A percentile compares a stretch with the other conserved stretches of the same genome.
Evolutionary conservation across 208 protist genomes (phyloP).

Genomic region (Novymonas esmeraldas): DNA sequence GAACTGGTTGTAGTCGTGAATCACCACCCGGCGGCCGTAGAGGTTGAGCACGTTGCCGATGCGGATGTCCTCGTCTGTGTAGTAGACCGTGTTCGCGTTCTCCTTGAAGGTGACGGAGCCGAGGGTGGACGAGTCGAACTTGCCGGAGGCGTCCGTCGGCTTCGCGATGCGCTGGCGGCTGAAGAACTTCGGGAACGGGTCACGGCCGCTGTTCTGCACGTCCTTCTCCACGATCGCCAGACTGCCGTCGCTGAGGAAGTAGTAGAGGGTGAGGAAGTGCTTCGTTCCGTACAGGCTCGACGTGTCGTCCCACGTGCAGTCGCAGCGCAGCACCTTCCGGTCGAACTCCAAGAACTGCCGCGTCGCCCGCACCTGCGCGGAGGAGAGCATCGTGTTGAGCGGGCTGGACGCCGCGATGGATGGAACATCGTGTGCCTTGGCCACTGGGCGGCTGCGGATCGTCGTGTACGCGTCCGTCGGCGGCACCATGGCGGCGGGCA

Average conservation of each 20-base stretch:
- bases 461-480: slow-evolving; percentile 82
- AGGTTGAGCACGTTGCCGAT: slow-evolving; percentile 92
- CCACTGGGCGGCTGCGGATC: slow-evolving; percentile 41
- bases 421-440: slow-evolving; percentile 76
- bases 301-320: slow-evolving; percentile 95
- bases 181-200: slow-evolving; percentile 97
- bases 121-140: slow-evolving; percentile 86
- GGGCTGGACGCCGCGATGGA: slow-evolving; percentile 76
- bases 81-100: slow-evolving; percentile 92
- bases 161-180: slow-evolving; percentile 89
- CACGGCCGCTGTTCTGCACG: slow-evolving; percentile 95
- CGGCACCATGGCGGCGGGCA: slow-evolving; percentile 46
- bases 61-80: slow-evolving; percentile 93
- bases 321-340: slow-evolving; percentile 97
- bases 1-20: slow-evolving; percentile 95
- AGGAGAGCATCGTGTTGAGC: slow-evolving; percentile 70
- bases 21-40: slow-evolving; percentile 84
- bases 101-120: slow-evolving; percentile 93
- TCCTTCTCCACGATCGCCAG: slow-evolving; percentile 95
- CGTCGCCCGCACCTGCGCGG: slow-evolving; percentile 85
- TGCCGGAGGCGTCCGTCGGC: slow-evolving; percentile 58
- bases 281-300: slow-evolving; percentile 88
- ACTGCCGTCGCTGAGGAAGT: slow-evolving; percentile 97
- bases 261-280: slow-evolving; percentile 95
- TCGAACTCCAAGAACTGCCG: slow-evolving; percentile 96